phyloP scores from a whole-genome alignment of 2,329 filamentous ascomycete species.

The Sporothrix globosa region DNA sequence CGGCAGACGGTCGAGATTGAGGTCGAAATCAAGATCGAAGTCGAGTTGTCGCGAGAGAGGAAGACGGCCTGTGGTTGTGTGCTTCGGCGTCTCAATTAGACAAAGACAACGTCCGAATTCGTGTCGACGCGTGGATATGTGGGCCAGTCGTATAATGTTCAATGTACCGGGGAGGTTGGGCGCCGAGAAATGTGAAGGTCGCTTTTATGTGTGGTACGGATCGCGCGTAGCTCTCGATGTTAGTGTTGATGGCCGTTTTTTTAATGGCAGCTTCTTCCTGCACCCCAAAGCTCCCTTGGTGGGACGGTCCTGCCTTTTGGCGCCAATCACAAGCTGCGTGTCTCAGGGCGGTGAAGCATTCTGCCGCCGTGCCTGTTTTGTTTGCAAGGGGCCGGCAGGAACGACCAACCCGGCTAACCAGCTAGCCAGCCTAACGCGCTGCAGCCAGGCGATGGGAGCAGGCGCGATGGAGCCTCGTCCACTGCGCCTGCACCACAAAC shows the following conservation, averaged over 20 bases:
- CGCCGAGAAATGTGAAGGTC: constrained; percentile 1
- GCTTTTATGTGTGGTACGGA: constrained; percentile 21
- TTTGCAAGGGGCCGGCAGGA: constrained; percentile 30
- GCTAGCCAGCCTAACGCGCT: not conserved
- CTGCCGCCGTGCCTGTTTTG: constrained; percentile 31
- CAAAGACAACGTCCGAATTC: not conserved
- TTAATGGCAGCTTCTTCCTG: constrained; percentile 30
- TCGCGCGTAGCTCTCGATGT: constrained; percentile 23
- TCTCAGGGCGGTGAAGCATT: constrained; percentile 33
- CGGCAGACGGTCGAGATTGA: not conserved
- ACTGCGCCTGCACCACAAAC: constrained; percentile 11
- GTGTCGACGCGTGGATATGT: constrained; percentile 2
- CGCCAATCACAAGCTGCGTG: constrained; percentile 29
- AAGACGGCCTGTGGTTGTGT: not conserved
- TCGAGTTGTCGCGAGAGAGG: not conserved
- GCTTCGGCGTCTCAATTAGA: not conserved
- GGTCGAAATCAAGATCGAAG: not conserved
- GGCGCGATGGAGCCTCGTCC: constrained; percentile 9
- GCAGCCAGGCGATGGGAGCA: constrained; percentile 30
- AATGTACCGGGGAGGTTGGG: not conserved
- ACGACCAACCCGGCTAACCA: not conserved
- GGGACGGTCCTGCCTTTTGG: constrained; percentile 16
- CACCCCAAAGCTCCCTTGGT: constrained; percentile 32
- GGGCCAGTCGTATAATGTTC: constrained; percentile 27
- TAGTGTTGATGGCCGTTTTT: constrained; percentile 33